phyloP scores from a whole-genome alignment of 1,139 yeast genomes.

The Zhuliangozyma blackwelliae region DNA sequence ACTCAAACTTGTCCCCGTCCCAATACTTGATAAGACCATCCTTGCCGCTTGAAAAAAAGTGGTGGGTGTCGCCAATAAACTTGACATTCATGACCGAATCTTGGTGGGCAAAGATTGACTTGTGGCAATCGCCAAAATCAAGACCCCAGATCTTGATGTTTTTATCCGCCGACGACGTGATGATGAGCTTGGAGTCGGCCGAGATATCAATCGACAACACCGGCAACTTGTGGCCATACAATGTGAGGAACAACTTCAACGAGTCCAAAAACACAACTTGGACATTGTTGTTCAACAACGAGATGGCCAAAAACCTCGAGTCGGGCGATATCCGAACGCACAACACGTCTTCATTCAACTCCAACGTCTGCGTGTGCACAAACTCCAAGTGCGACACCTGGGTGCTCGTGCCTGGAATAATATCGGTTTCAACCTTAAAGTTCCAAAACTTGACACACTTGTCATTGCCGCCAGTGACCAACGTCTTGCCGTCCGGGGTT shows the following conservation, averaged over 20 bases:
- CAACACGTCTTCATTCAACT: conserved; percentile 79
- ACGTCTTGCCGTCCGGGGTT: conserved; percentile 76
- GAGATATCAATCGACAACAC: conserved; percentile 89
- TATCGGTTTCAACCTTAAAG: conserved; percentile 61
- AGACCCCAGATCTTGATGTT: conserved; percentile 97
- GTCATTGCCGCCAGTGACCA: conserved; percentile 94
- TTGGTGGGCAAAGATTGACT: conserved; percentile 93
- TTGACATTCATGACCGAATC: conserved; percentile 88
- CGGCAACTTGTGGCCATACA: conserved; percentile 95
- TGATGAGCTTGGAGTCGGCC: conserved; percentile 75
- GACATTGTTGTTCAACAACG: conserved; percentile 86
- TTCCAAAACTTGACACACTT: conserved; percentile 88
- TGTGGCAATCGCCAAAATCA: conserved; percentile 98
- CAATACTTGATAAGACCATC: conserved; percentile 90
- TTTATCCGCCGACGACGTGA: conserved; percentile 95
- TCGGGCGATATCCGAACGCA: conserved; percentile 83
- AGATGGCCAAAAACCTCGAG: conserved; percentile 69
- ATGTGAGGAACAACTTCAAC: conserved; percentile 77
- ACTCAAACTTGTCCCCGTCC: conserved; percentile 97
- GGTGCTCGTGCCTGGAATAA: conserved; percentile 64
- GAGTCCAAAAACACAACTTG: conserved; percentile 87
- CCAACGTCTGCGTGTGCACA: conserved; percentile 74
- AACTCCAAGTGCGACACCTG: conserved; percentile 53
- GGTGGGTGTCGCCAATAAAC: conserved; percentile 79
- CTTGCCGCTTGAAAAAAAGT: conserved; percentile 86